Evolutionary conservation across 2,329 filamentous ascomycete genomes (phyloP).

Genomic region (Fonsecaea erecta): DNA sequence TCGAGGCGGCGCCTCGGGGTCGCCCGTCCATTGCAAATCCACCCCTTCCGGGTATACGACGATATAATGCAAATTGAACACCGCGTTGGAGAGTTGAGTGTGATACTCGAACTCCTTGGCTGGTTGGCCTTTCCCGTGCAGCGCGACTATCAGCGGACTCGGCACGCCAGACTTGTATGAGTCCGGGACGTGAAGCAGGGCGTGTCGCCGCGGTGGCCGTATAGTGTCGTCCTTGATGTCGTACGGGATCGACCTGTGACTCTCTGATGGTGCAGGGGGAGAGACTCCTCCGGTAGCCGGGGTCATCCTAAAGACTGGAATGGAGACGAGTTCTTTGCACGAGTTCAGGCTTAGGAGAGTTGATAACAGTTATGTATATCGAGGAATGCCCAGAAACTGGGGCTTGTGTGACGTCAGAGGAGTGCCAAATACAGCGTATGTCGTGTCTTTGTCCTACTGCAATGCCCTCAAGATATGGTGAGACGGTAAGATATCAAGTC

Average conservation of each 20-base stretch:
- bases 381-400: not conserved
- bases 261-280: not conserved
- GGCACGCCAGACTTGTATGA: not conserved
- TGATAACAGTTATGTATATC: not conserved
- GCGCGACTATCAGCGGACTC: not conserved
- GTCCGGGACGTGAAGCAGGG: not conserved
- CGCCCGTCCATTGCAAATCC: conserved; percentile 51
- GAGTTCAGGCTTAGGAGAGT: not conserved
- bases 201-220: not conserved
- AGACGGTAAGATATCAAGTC: not conserved
- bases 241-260: not conserved
- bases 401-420: not conserved
- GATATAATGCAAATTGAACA: conserved; percentile 43
- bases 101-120: conserved; percentile 6
- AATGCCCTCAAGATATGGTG: not conserved
- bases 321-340: not conserved
- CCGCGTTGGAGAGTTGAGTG: conserved; percentile 9
- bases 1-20: conserved; percentile 42
- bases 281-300: not conserved
- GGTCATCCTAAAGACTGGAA: not conserved
- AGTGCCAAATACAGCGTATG: not conserved
- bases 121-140: conserved; percentile 4
- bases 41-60: conserved; percentile 52
- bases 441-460: not conserved
- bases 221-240: not conserved